Evolutionary conservation across 225 moss, liverwort and hornwort species (phyloP), one percentile per base, ranked within the genome.

Genomic region (Marchantia paleacea): DNA sequence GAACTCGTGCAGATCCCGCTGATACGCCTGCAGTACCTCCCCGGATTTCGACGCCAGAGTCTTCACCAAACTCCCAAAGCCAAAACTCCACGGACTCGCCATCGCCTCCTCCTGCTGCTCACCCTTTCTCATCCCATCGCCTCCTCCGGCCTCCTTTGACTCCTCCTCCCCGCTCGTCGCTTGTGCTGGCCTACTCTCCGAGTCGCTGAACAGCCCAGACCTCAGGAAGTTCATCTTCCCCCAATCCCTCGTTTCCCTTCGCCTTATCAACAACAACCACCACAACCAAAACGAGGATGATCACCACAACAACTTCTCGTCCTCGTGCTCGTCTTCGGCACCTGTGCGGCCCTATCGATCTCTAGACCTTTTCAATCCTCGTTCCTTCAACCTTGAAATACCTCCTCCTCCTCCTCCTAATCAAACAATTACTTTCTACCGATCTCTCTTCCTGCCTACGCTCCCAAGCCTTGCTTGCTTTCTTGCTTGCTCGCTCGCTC

Each of bases 1-100:
- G 64, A 97, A 97, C 84, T 97, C 96, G 81, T 90, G 88, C 88
- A 97, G 81, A 80, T 97, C 96, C 72, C 91, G 93, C 86, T 97
- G 94, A 76, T 97, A 97, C n/a, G 93, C 83, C 86, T 97, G 93
- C 67, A 97, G 82, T 51, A 97, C 94, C 81, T 94, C 96, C 78
- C 88, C 92, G 51, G 96, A 97, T 85, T 94, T 83, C 63, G 85
- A 85, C 12, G 85, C 88, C 3, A 88, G 62, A 22, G 81, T 75
- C 72, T 88, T 88, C 51, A 88, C 88, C 19, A 88, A 78, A 31
- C 81, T 58, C 14, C 88, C 88, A 29, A 86, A 81, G 39, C 87
- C 87, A 57, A 79, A 79, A 76, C 81, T 85, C 88, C 88, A 88
- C 26, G 84, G 82, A 51, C 78, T 80, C 75, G 75, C 28, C 49